phyloP scores from a whole-genome alignment of 257 asterid species.

The Solanum pennellii region DNA sequence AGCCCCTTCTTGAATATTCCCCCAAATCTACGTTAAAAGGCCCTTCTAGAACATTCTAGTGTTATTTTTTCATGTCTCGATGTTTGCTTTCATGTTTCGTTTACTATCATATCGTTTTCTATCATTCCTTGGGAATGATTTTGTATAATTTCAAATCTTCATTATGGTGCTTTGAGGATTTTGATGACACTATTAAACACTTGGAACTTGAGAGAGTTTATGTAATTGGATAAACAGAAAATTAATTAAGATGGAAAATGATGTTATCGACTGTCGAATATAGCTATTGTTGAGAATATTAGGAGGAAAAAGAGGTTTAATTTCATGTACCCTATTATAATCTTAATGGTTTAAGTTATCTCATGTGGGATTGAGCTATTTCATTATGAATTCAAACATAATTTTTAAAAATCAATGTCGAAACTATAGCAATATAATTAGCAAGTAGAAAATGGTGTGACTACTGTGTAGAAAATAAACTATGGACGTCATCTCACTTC shows the following conservation, averaged over 20 bases:
- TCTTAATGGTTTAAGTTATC: not conserved
- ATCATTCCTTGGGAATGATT: not conserved
- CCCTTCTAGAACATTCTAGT: conserved; percentile 13
- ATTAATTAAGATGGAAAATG: not conserved
- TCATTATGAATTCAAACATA: not conserved
- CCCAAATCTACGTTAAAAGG: no score
- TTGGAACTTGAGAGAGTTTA: not conserved
- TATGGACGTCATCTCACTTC: no score
- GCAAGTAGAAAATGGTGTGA: not conserved
- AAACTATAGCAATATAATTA: not conserved
- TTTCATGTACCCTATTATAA: no score
- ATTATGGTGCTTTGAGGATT: not conserved
- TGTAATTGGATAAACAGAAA: not conserved
- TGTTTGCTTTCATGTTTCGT: not conserved
- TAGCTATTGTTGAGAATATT: not conserved
- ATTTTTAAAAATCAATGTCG: no score
- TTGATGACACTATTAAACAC: not conserved
- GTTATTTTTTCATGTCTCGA: not conserved
- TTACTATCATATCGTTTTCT: not conserved
- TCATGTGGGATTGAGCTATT: not conserved
- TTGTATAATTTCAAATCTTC: not conserved
- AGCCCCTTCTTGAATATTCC: no score
- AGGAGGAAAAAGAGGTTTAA: not conserved
- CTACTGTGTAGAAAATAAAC: no score
- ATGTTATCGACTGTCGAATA: not conserved